Percentiles rank a stretch among this genome's conserved stretches.
Evolutionary conservation across 805 yeast genomes (phyloP).

Genomic region (Saturnispora bothae): DNA sequence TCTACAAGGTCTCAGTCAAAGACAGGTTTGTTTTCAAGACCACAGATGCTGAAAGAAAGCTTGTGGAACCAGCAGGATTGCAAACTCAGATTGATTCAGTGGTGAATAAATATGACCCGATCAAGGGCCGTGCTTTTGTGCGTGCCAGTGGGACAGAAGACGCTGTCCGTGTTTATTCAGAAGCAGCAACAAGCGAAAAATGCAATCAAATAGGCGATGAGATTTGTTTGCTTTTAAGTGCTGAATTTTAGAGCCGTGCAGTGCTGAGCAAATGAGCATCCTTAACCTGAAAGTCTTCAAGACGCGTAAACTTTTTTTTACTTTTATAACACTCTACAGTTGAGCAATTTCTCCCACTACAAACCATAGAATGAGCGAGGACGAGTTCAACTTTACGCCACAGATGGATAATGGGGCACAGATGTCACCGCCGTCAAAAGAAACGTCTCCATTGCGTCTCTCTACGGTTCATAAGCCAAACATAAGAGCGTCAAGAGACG

Average conservation of each 20-base stretch:
- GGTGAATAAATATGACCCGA: conserved; percentile 32
- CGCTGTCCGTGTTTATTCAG: conserved; percentile 93
- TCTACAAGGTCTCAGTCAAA: conserved; percentile 71
- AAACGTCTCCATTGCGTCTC: conserved; percentile 20
- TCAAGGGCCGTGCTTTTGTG: conserved; percentile 75
- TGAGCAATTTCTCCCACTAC: too few relatives aligned
- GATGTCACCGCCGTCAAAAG: conserved; percentile 15
- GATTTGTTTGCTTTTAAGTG: conserved; percentile 18
- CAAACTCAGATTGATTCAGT: conserved; percentile 61
- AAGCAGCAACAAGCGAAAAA: conserved; percentile 48
- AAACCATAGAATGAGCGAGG: not conserved
- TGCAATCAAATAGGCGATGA: conserved; percentile 36
- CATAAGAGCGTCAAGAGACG: conserved; percentile 15
- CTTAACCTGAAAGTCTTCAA: too few relatives aligned
- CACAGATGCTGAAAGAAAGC: conserved; percentile 80
- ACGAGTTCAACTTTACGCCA: not conserved
- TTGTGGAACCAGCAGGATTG: conserved; percentile 66
- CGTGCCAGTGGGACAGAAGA: conserved; percentile 98
- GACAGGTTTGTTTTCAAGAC: conserved; percentile 76
- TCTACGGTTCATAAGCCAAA: not conserved
- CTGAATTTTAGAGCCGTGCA: too few relatives aligned
- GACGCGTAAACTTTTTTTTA: not conserved
- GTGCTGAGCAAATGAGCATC: conserved; percentile 1
- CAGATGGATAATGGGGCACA: not conserved
- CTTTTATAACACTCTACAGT: too few relatives aligned